Percentiles rank a stretch among this genome's conserved stretches.
Evolutionary conservation across 768 basidiomycete genomes (phyloP).

Genomic region (Clitopilus passeckerianus): DNA sequence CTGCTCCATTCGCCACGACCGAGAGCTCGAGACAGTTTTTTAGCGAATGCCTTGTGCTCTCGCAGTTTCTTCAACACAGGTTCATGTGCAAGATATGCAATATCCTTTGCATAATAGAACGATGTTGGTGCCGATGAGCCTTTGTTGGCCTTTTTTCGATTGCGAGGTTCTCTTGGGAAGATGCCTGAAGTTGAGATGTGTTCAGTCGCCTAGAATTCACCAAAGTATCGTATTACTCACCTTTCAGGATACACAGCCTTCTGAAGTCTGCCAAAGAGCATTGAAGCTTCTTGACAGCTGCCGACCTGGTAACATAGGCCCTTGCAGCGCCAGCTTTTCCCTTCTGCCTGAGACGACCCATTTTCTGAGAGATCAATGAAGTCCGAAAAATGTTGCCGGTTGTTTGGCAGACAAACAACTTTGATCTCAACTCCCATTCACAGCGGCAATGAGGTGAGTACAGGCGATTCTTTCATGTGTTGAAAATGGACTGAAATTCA

Average conservation of each 20-base stretch:
- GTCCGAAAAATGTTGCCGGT: slow-evolving; percentile 28
- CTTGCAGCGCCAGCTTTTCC: slow-evolving; percentile 91
- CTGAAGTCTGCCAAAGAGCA: slow-evolving; percentile 96
- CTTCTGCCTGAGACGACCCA: slow-evolving; percentile 79
- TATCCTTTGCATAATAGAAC: slow-evolving; percentile 98
- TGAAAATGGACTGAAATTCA: neutral
- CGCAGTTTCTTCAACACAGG: slow-evolving; percentile 89
- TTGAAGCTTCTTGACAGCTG: slow-evolving; percentile 93
- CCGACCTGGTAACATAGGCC: slow-evolving; percentile 85
- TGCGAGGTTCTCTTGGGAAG: slow-evolving; percentile 93
- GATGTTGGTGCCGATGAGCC: slow-evolving; percentile 95
- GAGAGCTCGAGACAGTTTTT: slow-evolving; percentile 89
- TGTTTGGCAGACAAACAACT: slow-evolving; percentile 23
- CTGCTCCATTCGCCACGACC: slow-evolving; percentile 93
- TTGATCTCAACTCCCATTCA: slow-evolving; percentile 7
- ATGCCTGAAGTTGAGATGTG: slow-evolving; percentile 60
- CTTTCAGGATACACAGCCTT: slow-evolving; percentile 95
- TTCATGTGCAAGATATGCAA: slow-evolving; percentile 95
- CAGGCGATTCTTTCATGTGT: neutral
- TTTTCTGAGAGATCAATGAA: slow-evolving; percentile 17
- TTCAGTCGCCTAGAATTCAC: neutral
- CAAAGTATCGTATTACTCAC: slow-evolving; percentile 33
- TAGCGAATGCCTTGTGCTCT: slow-evolving; percentile 98
- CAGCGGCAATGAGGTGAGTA: slow-evolving; percentile 31
- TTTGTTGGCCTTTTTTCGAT: slow-evolving; percentile 92